Evolutionary conservation across 1,284 basidiomycete species (phyloP), one percentile per base, ranked within the genome.

Genomic region (Trichosporon sp.): DNA sequence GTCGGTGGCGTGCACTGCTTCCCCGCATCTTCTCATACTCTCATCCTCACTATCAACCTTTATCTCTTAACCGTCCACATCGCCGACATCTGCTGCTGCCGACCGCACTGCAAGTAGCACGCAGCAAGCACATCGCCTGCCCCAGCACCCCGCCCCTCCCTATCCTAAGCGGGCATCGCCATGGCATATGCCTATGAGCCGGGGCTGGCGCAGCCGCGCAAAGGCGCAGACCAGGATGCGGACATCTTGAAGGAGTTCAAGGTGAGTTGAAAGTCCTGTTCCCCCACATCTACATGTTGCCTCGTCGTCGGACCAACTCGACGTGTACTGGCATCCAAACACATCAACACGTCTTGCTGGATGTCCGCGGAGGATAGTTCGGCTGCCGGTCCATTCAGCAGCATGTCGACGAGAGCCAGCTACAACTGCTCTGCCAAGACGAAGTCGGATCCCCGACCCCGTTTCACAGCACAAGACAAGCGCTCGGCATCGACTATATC

Each of bases 181-280:
- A 75, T 75, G 73, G 73, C 72, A 13, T 75, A 75, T 65, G 66
- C 72, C n/a, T 71, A 73, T 56, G 33, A 44, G 29, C 46, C 46
- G 13, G 49, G 49, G 6, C 23, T 44, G 21, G 59, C 61, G 11
- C 44, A 56, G 21, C 27, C 33, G 11, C 32, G 70, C 49, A 74
- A 73, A 56, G 67, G 67, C 11, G 67, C 60, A 0, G 73, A 69
- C 25, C 66, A 69, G 25, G 66, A 65, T 31, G 66, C 68, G 16
- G 70, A 71, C 40, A 66, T 75, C 21, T 32, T 73, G n/a, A 65
- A 64, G 44, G 72, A 72, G 61, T 70, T 71, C 67, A 64, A 70
- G 64, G 68, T 70, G 21, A n/a, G 72, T 64, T 40, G 70, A 72
- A 9, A 3, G n/a, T 57, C 25, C 16, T 31, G 7, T 8, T 31